Base-by-base conservation (phyloP, 805 yeast species). In the Pichia exigua region DNA sequence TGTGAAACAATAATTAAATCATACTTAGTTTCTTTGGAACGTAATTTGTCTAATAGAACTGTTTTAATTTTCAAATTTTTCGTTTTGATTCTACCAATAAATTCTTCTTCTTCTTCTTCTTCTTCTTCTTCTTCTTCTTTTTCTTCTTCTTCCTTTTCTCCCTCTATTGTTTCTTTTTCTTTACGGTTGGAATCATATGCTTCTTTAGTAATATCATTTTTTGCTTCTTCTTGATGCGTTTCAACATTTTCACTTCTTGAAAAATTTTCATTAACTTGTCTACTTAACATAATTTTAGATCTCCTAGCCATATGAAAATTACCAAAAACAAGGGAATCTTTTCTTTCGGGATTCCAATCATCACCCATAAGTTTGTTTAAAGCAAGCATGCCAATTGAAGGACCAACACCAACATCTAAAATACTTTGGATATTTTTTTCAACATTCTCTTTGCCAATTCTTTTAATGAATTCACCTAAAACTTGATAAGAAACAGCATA, bases 351-450 rank as follows among this genome's bases (percentile, higher is more conserved):
- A 20, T 68, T 64, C 69, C 78, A 85, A 0, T 75, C 75, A 2
- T 75, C 75, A 0, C 87, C 90, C 81, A 88, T 79, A 1, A 91
- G 60, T 60, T 90, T 96, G 62, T 91, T 88, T 48, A 90, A 71
- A 0, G 95, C 98, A 17, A 91, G 69, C 73, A 94, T 81, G 2
- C 97, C 97, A 0, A 95, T 84, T 2, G 89, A 92, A 1, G 99
- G 98, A 0, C 99, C 98, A 62, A 76, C 82, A 0, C 96, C 92
- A 15, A 88, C 78, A 61, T 88, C 95, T 47, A 94, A 71, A 0
- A 94, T 78, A 6, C 78, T 71, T 28, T 75, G 61, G 13, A 54
- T n/a, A 17, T 53, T 44, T 0, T 97, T 97, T 22, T 65, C 65
- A 70, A 89, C 87, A 46, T 62, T 61, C 0, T 69, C 70, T 8